phyloP scores from a whole-genome alignment of 2,329 filamentous ascomycete genomes.

The Atkinsonella hypoxylon region DNA sequence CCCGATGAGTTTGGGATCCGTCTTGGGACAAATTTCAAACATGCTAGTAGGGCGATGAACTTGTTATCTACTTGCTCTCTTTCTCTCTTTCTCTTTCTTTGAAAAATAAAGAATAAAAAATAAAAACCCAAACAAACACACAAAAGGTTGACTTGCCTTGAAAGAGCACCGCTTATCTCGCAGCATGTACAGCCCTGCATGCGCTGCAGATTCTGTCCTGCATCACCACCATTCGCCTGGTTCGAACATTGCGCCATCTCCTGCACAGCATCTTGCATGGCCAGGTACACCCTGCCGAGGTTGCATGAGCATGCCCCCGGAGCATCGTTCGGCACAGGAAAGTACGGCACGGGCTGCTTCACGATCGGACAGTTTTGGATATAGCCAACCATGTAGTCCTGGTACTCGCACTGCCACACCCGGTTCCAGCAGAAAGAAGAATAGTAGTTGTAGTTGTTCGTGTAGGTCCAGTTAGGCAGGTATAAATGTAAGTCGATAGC shows the following conservation, averaged over 20 bases:
- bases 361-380: slow-evolving; percentile 18
- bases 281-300: slow-evolving; percentile 18
- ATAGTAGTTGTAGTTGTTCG: slow-evolving; percentile 23
- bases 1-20: slow-evolving; percentile 14
- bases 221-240: slow-evolving; percentile 12
- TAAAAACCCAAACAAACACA: neutral
- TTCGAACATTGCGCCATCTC: slow-evolving; percentile 11
- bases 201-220: slow-evolving; percentile 9
- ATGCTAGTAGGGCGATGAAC: slow-evolving; percentile 9
- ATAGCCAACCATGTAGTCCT: slow-evolving; percentile 23
- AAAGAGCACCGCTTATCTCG: slow-evolving; percentile 21
- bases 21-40: slow-evolving; percentile 21
- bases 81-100: no score
- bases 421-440: slow-evolving; percentile 26
- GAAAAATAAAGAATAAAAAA: neutral
- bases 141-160: slow-evolving; percentile 15
- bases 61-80: neutral
- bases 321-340: slow-evolving; percentile 21
- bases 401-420: slow-evolving; percentile 27
- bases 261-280: slow-evolving; percentile 7
- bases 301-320: slow-evolving; percentile 25
- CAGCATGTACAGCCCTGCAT: slow-evolving; percentile 23
- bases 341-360: slow-evolving; percentile 24
- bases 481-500: no score
- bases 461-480: slow-evolving; percentile 10